Evolutionary conservation across 495 filamentous ascomycete genomes (phyloP), one percentile per base, ranked within the genome.

Genomic region (Bacidia rubella): DNA sequence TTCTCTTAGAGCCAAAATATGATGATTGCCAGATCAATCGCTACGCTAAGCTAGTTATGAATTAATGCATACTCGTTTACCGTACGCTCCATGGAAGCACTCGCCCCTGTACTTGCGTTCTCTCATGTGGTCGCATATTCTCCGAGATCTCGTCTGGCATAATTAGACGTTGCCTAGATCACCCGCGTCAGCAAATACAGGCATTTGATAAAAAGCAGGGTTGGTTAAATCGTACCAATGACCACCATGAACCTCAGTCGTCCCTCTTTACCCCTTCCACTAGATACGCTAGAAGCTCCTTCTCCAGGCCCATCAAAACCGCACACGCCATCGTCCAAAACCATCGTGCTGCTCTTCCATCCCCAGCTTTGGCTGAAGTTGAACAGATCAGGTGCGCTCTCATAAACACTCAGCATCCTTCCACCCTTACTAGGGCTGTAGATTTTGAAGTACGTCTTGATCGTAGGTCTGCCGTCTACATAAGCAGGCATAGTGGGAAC

Each of bases 351-450:
- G 44, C 76, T 79, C 64, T 79, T 80, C 76, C 76, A 80, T 0
- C 76, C 76, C 77, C 77, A 80, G 57, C 73, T 77, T 65, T 80
- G 77, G 46, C 73, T 75, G 60, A 80, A 80, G 61, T 80, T 80
- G 62, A 80, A 80, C 43, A 66, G 65, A 60, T 80, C 77, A 15
- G 77, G 77, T 15, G 75, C 74, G 51, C 67, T 71, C 51, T 77
- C 74, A 57, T 80, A 80, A 42, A 80, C 74, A 48, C 68, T 73
- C 53, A 80, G 59, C 67, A 79, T 70, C 26, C 77, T 63, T 4
- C 77, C 77, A 20, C 73, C 78, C 50, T 74, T 74, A 20, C 66
- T 72, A 0, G 77, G 78, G 23, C 65, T 72, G 64, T 78, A 80
- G 25, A 80, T 80, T 63, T 80, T 80, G 62, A 80, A 80, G 61